These are phyloP conservation scores for Guillardia theta DNA, from an alignment of 78 protist genomes.

Conservation along the genomic window DNA sequence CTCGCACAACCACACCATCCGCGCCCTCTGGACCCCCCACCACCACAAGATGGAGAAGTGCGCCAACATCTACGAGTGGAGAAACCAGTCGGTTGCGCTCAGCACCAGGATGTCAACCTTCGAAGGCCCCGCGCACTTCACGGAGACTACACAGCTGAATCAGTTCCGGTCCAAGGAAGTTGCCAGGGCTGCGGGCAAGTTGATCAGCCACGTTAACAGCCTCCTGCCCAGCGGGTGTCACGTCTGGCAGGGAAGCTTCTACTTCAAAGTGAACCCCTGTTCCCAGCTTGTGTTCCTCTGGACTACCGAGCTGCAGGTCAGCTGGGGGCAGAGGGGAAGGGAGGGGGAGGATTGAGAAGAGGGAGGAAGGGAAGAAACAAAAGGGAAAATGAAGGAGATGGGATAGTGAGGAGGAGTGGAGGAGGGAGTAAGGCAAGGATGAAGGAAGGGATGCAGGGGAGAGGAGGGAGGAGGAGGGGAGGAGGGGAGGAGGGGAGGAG, in stretches of 20 bases:
- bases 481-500: neutral
- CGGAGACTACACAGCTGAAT: too few species aligned
- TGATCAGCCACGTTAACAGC: neutral
- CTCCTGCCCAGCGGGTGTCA: too few species aligned
- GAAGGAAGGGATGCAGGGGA: neutral
- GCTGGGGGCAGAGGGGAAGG: neutral
- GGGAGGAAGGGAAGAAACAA: neutral
- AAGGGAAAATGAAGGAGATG: neutral
- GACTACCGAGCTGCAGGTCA: neutral
- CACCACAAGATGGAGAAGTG: neutral
- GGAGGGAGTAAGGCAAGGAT: neutral
- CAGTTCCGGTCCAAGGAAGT: neutral
- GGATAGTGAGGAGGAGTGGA: neutral
- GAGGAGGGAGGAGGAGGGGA: neutral
- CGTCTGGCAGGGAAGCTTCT: neutral
- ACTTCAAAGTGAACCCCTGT: neutral
- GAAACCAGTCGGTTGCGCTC: too few species aligned
- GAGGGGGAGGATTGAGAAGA: neutral
- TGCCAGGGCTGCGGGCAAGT: neutral
- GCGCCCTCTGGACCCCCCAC: neutral
- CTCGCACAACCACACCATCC: neutral
- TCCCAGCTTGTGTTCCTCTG: neutral
- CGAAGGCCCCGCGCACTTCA: too few species aligned
- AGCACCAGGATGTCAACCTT: too few species aligned
- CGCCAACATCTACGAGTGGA: too few species aligned